Conservation (phyloP, 176 grass and related monocot species). For the Cenchrus purpureus region DNA sequence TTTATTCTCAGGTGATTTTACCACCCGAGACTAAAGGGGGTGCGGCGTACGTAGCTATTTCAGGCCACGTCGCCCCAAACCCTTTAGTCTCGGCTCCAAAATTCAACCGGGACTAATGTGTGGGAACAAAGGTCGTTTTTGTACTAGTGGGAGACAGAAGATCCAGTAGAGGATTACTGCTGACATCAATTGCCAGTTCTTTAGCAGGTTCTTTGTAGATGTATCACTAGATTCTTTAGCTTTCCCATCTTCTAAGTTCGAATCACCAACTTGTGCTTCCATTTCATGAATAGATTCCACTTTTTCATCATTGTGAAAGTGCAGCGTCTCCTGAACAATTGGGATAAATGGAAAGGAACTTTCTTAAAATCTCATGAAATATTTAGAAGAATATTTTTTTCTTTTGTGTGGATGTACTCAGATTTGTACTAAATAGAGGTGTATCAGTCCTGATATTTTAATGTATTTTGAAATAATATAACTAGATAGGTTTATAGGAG, state of each 20-base stretch:
- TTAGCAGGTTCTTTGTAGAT: slow-evolving; percentile 52
- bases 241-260: slow-evolving; percentile 30
- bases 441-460: not conserved
- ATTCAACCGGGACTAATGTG: no score
- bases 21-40: no score
- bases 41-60: no score
- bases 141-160: slow-evolving; percentile 40
- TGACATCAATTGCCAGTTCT: slow-evolving; percentile 63
- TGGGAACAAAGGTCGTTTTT: no score
- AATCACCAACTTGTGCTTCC: slow-evolving; percentile 45
- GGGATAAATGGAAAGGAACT: not conserved
- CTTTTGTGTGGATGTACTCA: not conserved
- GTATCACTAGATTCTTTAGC: slow-evolving; percentile 25
- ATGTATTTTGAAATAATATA: not conserved
- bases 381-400: not conserved
- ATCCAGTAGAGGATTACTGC: slow-evolving; percentile 55
- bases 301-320: slow-evolving; percentile 3
- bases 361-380: not conserved
- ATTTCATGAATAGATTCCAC: slow-evolving; percentile 42
- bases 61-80: no score
- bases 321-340: no score
- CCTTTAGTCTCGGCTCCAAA: no score
- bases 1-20: no score
- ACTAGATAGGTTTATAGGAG: not conserved
- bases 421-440: not conserved